Evolutionary conservation across 2,329 filamentous ascomycete species (phyloP), one percentile per base, ranked within the genome.

Genomic region (Fusarium penzigii): DNA sequence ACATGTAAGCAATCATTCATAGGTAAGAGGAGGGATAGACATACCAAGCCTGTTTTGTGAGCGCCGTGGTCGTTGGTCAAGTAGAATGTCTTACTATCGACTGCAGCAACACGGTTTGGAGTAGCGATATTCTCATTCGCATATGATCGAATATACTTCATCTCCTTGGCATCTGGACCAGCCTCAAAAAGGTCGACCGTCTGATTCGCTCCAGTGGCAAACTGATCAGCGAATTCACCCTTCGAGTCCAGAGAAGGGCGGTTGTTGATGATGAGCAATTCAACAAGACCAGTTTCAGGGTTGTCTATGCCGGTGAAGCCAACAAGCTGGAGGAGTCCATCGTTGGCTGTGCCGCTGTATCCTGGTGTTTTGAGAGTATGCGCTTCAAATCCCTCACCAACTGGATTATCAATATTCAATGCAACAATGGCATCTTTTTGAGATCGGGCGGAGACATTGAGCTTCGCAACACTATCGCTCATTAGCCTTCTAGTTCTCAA

Each of bases 351-450:
- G 1, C 71, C 71, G 4, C 56, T 17, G 29, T 65, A 73, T 0
- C 52, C 65, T 1, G 60, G 51, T 1, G 64, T 70, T 8, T 53
- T 48, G 12, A 74, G 55, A 1, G 47, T 42, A 2, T 62, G 66
- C 14, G 58, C 43, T 3, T 58, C 46, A 17, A 69, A 64, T 2
- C 57, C 52, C 1, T 49, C 34, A 1, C 49, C 58, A 12, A 36
- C 17, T 2, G 64, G 64, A 34, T 61, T 64, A 45, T 74, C 70
- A 14, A 73, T 60, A 17, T 73, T 60, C 10, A 73, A 17, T 3
- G 59, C 66, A 3, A 72, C 49, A 14, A 74, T 47, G 5, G 66
- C 64, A 49, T 73, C 72, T 14, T 52, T 55, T 3, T 58, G 51
- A 1, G 70, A 68, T 3, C 67, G 68, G 0, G 57, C 68, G 0